These are phyloP conservation scores for Rhodotorula babjevae DNA, from an alignment of 768 basidiomycete species.

Conservation along the genomic window DNA sequence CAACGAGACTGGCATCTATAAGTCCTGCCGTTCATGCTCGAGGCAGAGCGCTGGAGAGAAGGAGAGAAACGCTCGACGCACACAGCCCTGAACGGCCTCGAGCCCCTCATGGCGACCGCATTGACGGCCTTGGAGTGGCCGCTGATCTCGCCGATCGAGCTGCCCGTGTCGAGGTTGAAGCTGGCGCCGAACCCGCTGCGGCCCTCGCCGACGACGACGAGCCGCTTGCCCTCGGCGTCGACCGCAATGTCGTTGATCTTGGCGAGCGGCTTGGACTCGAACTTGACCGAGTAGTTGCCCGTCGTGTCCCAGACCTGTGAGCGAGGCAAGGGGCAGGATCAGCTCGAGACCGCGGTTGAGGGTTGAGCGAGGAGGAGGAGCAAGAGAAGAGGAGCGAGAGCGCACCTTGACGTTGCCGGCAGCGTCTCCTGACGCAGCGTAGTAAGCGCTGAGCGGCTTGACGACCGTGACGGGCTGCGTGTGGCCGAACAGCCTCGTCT, in stretches of 20 bases:
- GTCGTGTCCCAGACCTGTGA: constrained; percentile 80
- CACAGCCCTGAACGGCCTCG: constrained; percentile 33
- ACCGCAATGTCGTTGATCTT: constrained; percentile 77
- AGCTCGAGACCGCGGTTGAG: too few relatives aligned
- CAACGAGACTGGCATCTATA: too few relatives aligned
- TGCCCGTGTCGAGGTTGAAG: constrained; percentile 46
- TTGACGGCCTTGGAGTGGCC: constrained; percentile 72
- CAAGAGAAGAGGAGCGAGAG: neutral
- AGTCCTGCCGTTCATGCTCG: neutral
- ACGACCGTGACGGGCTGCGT: constrained; percentile 14
- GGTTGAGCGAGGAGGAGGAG: neutral
- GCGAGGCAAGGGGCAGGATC: neutral
- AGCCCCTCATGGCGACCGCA: constrained; percentile 28
- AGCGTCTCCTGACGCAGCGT: constrained; percentile 84
- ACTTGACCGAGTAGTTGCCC: constrained; percentile 63
- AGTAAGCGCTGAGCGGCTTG: constrained; percentile 52
- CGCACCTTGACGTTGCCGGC: constrained; percentile 57
- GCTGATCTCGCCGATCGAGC: constrained; percentile 74
- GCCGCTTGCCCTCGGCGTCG: constrained; percentile 92
- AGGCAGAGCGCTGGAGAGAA: neutral
- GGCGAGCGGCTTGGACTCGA: constrained; percentile 33
- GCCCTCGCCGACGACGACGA: constrained; percentile 89
- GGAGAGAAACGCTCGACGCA: neutral
- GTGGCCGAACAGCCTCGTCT: constrained; percentile 19
- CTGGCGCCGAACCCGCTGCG: constrained; percentile 48